Percentiles rank a stretch among this genome's conserved stretches.
phyloP scores from a whole-genome alignment of 2,329 filamentous ascomycete species.

The Fusarium sp. region DNA sequence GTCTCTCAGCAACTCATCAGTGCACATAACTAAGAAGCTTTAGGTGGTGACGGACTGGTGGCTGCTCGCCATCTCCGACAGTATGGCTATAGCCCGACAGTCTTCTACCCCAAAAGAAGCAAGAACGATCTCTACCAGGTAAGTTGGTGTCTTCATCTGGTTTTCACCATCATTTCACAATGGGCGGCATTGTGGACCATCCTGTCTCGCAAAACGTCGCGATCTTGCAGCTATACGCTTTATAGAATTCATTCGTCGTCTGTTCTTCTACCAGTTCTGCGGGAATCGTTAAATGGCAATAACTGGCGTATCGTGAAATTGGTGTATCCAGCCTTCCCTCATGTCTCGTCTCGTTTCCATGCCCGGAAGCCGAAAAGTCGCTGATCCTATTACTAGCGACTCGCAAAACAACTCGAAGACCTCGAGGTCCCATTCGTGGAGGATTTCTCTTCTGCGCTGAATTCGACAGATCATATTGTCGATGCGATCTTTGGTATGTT shows the following conservation, averaged over 20 bases:
- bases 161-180: slow-evolving; percentile 21
- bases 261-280: slow-evolving; percentile 30
- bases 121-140: slow-evolving; percentile 92
- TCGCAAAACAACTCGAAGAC: slow-evolving; percentile 85
- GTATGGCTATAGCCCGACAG: slow-evolving; percentile 87
- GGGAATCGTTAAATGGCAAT: slow-evolving; percentile 22
- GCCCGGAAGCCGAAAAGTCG: slow-evolving; percentile 21
- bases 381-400: slow-evolving; percentile 67
- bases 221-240: slow-evolving; percentile 36
- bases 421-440: slow-evolving; percentile 85
- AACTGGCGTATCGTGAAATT: slow-evolving; percentile 6
- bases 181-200: neutral
- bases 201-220: neutral
- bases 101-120: slow-evolving; percentile 93
- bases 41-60: slow-evolving; percentile 90
- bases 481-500: slow-evolving; percentile 89
- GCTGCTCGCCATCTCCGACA: slow-evolving; percentile 91
- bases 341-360: slow-evolving; percentile 13
- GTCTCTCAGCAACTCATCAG: slow-evolving; percentile 12
- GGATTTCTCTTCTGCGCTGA: slow-evolving; percentile 77
- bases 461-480: slow-evolving; percentile 80
- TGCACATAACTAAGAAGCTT: neutral
- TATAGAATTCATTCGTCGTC: slow-evolving; percentile 31
- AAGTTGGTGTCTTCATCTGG: slow-evolving; percentile 53
- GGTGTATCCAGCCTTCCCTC: slow-evolving; percentile 10